phyloP scores from a whole-genome alignment of 2,329 filamentous ascomycete species.

The Fusarium liriodendri region DNA sequence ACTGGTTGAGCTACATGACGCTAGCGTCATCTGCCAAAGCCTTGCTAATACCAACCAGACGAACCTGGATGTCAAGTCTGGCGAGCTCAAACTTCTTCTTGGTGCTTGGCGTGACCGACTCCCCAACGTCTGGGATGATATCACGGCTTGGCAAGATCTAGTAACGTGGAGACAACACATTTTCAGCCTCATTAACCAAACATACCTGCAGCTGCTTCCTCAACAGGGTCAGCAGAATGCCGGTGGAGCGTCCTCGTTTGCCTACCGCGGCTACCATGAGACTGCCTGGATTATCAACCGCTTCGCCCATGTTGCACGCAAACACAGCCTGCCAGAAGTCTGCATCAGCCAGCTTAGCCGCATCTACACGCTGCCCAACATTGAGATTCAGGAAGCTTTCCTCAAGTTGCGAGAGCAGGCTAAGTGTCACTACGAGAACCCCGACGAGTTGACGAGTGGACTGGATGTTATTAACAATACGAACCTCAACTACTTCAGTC shows the following conservation, averaged over 20 bases:
- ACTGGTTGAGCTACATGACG: constrained; percentile 95
- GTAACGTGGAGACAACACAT: constrained; percentile 99
- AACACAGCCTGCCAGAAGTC: constrained; percentile 95
- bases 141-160: constrained; percentile 98
- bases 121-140: constrained; percentile 99
- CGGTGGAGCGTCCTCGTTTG: constrained; percentile 86
- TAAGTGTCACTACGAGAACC: constrained; percentile 98
- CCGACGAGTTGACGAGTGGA: constrained; percentile 89
- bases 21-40: constrained; percentile 94
- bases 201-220: constrained; percentile 87
- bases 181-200: constrained; percentile 95
- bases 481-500: constrained; percentile 97
- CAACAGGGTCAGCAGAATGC: constrained; percentile 80
- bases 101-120: constrained; percentile 95
- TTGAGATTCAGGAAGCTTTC: constrained; percentile 99
- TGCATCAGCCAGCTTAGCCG: constrained; percentile 97
- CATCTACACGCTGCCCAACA: constrained; percentile 98
- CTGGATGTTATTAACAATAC: constrained; percentile 99
- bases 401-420: constrained; percentile 98
- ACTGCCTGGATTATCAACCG: constrained; percentile 99
- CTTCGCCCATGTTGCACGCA: constrained; percentile 96
- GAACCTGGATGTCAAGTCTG: constrained; percentile 94
- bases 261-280: constrained; percentile 97
- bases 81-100: constrained; percentile 92
- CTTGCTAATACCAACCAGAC: constrained; percentile 83